phyloP scores from a whole-genome alignment of 768 basidiomycete genomes.

The Serendipita vermifera region DNA sequence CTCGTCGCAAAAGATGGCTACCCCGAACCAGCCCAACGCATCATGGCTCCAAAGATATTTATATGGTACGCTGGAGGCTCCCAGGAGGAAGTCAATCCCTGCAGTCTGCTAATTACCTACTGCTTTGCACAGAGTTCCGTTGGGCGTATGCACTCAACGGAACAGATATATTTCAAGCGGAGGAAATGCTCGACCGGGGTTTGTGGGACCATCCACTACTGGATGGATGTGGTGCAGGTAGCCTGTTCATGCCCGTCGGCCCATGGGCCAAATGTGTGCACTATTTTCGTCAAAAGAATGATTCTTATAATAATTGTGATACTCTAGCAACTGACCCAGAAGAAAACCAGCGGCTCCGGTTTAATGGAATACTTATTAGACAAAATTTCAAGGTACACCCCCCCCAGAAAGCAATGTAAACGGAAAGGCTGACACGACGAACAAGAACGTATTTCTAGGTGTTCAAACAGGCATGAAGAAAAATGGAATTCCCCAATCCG shows the following conservation, averaged over 20 bases:
- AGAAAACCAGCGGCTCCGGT: background rate
- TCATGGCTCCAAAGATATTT: background rate
- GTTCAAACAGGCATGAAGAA: background rate
- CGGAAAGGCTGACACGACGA: background rate
- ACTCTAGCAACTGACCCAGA: background rate
- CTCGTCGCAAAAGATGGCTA: background rate
- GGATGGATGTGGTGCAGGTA: background rate
- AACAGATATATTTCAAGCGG: background rate
- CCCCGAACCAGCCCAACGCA: background rate
- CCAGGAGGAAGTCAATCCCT: background rate
- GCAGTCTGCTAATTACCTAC: background rate
- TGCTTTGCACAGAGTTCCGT: background rate
- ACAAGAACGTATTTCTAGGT: background rate
- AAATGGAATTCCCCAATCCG: background rate
- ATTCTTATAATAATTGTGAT: background rate
- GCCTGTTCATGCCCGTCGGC: background rate
- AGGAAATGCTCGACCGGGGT: background rate
- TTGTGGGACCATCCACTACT: background rate
- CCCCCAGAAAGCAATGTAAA: too few species aligned
- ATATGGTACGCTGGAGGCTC: slow-evolving; percentile 14
- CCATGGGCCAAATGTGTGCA: background rate
- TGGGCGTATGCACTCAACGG: background rate
- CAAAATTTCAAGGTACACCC: background rate
- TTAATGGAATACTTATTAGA: background rate
- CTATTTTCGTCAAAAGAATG: background rate